Percentiles rank a stretch among this genome's conserved stretches.
phyloP scores from a whole-genome alignment of 805 yeast species.

The Cyberlindnera saturnus region DNA sequence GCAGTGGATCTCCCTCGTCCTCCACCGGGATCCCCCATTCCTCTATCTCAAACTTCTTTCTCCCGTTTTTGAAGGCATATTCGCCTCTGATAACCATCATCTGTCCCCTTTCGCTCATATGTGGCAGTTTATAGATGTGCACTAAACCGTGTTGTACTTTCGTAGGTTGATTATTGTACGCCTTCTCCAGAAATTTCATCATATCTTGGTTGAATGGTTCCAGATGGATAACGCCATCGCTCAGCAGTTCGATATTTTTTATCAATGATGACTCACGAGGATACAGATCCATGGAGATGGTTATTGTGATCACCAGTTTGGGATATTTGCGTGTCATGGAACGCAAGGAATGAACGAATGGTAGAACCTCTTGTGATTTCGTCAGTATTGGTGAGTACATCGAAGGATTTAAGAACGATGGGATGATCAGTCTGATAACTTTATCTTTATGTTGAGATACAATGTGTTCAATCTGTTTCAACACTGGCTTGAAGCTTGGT shows the following conservation, averaged over 20 bases:
- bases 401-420: conserved; percentile 76
- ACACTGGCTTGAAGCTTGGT: conserved; percentile 23
- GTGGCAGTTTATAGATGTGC: conserved; percentile 67
- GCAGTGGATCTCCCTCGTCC: conserved; percentile 37
- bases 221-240: conserved; percentile 66
- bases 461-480: conserved; percentile 38
- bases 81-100: conserved; percentile 75
- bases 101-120: conserved; percentile 66
- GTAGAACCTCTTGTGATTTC: conserved; percentile 42
- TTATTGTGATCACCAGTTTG: conserved; percentile 41
- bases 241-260: conserved; percentile 48
- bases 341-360: conserved; percentile 56
- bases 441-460: conserved; percentile 38
- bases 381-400: conserved; percentile 50
- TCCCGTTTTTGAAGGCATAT: conserved; percentile 80
- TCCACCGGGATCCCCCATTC: conserved; percentile 98
- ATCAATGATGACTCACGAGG: conserved; percentile 46
- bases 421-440: conserved; percentile 62
- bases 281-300: conserved; percentile 61
- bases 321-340: conserved; percentile 42
- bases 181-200: conserved; percentile 57
- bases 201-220: conserved; percentile 79
- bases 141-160: conserved; percentile 83
- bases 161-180: conserved; percentile 65
- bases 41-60: conserved; percentile 77